Evolutionary conservation across 2,329 filamentous ascomycete genomes (phyloP), one percentile per base, ranked within the genome.

Genomic region (Neoascochyta sp.): DNA sequence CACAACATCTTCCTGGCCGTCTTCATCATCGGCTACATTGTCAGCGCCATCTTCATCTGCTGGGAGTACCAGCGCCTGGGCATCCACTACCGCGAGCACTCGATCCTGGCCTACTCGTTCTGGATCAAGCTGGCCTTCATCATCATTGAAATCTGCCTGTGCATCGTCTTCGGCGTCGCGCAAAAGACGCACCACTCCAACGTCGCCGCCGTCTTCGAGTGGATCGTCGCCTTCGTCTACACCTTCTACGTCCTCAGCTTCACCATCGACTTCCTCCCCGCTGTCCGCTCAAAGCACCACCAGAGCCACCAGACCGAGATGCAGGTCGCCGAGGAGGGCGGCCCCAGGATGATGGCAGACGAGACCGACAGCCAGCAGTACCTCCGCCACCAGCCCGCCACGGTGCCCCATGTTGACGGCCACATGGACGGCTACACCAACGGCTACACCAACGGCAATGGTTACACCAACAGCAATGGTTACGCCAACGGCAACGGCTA

Each of bases 191-290:
- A 65, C 7, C 52, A 70, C 14, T 74, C 72, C 49, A 82, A 92
- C 61, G 64, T 68, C 1, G 86, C 81, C 21, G 92, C 88, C 5
- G 67, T 93, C 29, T 63, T 95, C 17, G 90, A 96, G 66, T 83
- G 78, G 78, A 61, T 78, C 38, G 79, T 95, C 43, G 78, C 87
- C 17, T 80, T 94, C 54, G 72, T 95, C 55, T 95, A 89, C 67
- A 86, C 84, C 30, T 83, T 89, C 55, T 96, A 95, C 66, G 73
- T 93, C 39, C 75, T 90, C 41, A 87, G 83, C 39, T 96, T 94
- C 69, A 75, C 83, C 53, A 73, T 95, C 57, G 90, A 98, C 65
- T 78, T 98, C 27, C 73, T 85, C 43, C 92, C 92, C 0, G 86
- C 86, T 8, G 70, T 83, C 3, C 70, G 75, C 40, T 83, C 79